Percentiles rank a stretch among this genome's conserved stretches.
These are phyloP conservation scores for Byssochlamys sp. DNA, from an alignment of 2,329 filamentous ascomycete genomes.

Conservation along the genomic window DNA sequence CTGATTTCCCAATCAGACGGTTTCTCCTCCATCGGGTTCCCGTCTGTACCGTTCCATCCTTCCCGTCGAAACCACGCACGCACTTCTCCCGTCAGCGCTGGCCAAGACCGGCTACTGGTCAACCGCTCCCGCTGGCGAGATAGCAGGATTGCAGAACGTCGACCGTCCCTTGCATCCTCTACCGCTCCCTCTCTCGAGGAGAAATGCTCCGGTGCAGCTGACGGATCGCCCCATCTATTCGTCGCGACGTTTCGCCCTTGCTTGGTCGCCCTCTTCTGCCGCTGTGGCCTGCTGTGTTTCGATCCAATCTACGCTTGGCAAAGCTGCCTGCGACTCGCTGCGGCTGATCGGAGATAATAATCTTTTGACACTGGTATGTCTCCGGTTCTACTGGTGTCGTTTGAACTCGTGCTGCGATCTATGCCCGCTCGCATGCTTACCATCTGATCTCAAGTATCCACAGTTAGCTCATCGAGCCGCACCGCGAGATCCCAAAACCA, in stretches of 20 bases:
- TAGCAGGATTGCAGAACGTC: background rate
- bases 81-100: background rate
- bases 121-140: background rate
- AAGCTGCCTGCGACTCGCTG: background rate
- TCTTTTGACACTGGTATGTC: background rate
- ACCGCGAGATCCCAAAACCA: background rate
- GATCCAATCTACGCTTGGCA: background rate
- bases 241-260: background rate
- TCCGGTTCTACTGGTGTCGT: background rate
- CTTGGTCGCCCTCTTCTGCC: background rate
- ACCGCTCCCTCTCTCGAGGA: background rate
- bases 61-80: conserved; percentile 1
- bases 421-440: background rate
- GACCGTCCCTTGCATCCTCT: background rate
- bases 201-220: background rate
- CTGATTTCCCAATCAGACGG: background rate
- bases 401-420: background rate
- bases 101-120: background rate
- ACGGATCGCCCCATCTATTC: background rate
- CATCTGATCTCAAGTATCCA: background rate
- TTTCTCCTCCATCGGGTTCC: conserved; percentile 5
- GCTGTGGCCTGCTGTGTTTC: background rate
- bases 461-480: background rate
- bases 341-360: background rate
- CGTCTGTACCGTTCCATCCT: conserved; percentile 7